Percentiles rank a stretch among this genome's conserved stretches.
Conservation (phyloP, 2,329 filamentous ascomycete genomes). For the Ascosphaera acerosa region DNA sequence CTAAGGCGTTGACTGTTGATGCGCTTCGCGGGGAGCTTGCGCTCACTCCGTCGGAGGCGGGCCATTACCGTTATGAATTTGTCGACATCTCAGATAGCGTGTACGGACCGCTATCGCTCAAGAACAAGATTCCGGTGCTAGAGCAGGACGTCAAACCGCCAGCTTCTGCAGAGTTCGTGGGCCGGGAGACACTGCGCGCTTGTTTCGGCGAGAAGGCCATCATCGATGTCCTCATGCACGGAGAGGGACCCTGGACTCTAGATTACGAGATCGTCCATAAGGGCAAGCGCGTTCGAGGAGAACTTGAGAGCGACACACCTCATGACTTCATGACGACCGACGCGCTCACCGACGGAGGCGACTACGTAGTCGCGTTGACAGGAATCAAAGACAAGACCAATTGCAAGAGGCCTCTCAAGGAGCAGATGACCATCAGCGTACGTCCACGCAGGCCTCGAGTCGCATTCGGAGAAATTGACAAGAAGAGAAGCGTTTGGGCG, state of each 20-base stretch:
- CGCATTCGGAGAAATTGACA: constrained; percentile 65
- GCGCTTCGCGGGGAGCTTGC: constrained; percentile 64
- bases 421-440: constrained; percentile 65
- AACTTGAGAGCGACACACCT: constrained; percentile 35
- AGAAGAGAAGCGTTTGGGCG: constrained; percentile 45
- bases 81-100: constrained; percentile 56
- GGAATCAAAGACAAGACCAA: constrained; percentile 67
- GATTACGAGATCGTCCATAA: constrained; percentile 87
- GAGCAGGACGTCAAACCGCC: constrained; percentile 87
- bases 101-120: constrained; percentile 41
- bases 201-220: constrained; percentile 65
- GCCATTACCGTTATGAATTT: constrained; percentile 71
- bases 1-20: constrained; percentile 31
- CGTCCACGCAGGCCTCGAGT: constrained; percentile 69
- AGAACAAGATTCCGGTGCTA: constrained; percentile 35
- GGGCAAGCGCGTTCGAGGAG: constrained; percentile 52
- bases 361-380: constrained; percentile 67
- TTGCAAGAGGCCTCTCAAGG: constrained; percentile 66
- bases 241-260: constrained; percentile 66
- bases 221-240: constrained; percentile 47
- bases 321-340: constrained; percentile 50
- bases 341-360: constrained; percentile 51
- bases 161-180: constrained; percentile 47
- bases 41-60: constrained; percentile 55
- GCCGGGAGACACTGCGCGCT: constrained; percentile 31